A percentile compares a stretch with the other conserved stretches of the same genome.
Conservation (phyloP, 2,329 filamentous ascomycete genomes). For the Myriangium duriaei region DNA sequence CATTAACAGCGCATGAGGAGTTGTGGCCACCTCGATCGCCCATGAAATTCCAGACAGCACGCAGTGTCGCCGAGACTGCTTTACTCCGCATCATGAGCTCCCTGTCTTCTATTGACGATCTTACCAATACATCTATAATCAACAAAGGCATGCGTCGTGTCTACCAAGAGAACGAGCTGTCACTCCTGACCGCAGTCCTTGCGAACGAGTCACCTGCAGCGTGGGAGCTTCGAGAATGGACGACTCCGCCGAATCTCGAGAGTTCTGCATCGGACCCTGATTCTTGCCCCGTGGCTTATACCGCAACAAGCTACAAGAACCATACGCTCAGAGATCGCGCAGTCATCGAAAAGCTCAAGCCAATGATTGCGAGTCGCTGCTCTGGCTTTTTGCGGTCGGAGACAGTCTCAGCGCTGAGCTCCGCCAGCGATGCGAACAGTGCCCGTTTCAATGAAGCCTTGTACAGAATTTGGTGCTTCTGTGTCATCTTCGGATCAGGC, state of each 20-base stretch:
- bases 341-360: slow-evolving; percentile 42
- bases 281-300: slow-evolving; percentile 40
- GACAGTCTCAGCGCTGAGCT: slow-evolving; percentile 41
- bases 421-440: slow-evolving; percentile 30
- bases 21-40: slow-evolving; percentile 5
- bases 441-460: slow-evolving; percentile 48
- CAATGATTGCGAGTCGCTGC: slow-evolving; percentile 43
- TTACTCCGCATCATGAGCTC: slow-evolving; percentile 39
- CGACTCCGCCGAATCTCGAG: slow-evolving; percentile 28
- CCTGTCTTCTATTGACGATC: slow-evolving; percentile 39
- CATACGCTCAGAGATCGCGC: slow-evolving; percentile 41
- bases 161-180: slow-evolving; percentile 45
- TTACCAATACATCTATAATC: slow-evolving; percentile 42
- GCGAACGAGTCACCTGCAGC: slow-evolving; percentile 44
- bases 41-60: slow-evolving; percentile 8
- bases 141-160: slow-evolving; percentile 45
- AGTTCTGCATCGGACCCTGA: slow-evolving; percentile 28
- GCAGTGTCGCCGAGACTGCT: slow-evolving; percentile 35
- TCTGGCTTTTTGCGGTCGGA: slow-evolving; percentile 44
- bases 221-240: slow-evolving; percentile 49
- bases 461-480: slow-evolving; percentile 56
- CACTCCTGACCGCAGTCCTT: slow-evolving; percentile 39
- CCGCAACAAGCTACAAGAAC: slow-evolving; percentile 39
- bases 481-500: slow-evolving; percentile 47
- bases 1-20: slow-evolving; percentile 6